Evolutionary conservation across 2,329 filamentous ascomycete species (phyloP).

Genomic region (Lasiodiplodia sp.): DNA sequence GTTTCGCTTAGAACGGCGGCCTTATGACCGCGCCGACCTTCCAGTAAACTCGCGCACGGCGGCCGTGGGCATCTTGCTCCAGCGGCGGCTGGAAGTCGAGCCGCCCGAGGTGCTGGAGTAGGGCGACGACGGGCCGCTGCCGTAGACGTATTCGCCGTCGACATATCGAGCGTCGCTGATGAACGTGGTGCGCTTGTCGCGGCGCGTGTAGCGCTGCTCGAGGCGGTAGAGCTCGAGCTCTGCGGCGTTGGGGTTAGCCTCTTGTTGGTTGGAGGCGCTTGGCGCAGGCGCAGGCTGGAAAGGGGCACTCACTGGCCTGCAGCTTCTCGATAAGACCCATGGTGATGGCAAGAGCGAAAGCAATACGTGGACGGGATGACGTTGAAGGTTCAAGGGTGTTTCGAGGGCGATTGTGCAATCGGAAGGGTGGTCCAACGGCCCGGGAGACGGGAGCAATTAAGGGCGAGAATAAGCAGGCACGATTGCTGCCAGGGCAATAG

Average conservation of each 20-base stretch:
- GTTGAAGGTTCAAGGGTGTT: not conserved
- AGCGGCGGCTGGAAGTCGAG: slow-evolving; percentile 40
- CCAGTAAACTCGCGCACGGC: slow-evolving; percentile 41
- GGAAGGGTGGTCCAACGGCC: slow-evolving; percentile 20
- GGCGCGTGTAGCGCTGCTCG: slow-evolving; percentile 92
- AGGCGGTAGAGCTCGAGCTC: slow-evolving; percentile 91
- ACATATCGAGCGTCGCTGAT: slow-evolving; percentile 90
- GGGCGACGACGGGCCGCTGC: slow-evolving; percentile 40
- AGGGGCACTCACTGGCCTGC: slow-evolving; percentile 47
- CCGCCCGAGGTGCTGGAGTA: slow-evolving; percentile 38
- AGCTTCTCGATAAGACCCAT: slow-evolving; percentile 51
- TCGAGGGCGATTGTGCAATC: not conserved
- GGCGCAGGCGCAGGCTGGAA: not conserved
- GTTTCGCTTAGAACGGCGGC: slow-evolving; percentile 1
- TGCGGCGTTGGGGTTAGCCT: slow-evolving; percentile 37
- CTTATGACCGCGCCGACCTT: slow-evolving; percentile 20
- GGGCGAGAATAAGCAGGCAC: slow-evolving; percentile 17
- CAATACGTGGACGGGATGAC: not conserved
- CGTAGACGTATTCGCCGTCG: slow-evolving; percentile 92
- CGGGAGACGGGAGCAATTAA: slow-evolving; percentile 24
- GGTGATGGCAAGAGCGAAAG: slow-evolving; percentile 31
- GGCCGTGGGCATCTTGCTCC: slow-evolving; percentile 45
- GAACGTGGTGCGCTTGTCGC: slow-evolving; percentile 89
- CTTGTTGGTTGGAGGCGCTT: not conserved
- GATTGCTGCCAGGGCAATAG: not conserved